Evolutionary conservation across 352 stramenopile species (phyloP).

Genomic region (Phytophthora citrophthora): DNA sequence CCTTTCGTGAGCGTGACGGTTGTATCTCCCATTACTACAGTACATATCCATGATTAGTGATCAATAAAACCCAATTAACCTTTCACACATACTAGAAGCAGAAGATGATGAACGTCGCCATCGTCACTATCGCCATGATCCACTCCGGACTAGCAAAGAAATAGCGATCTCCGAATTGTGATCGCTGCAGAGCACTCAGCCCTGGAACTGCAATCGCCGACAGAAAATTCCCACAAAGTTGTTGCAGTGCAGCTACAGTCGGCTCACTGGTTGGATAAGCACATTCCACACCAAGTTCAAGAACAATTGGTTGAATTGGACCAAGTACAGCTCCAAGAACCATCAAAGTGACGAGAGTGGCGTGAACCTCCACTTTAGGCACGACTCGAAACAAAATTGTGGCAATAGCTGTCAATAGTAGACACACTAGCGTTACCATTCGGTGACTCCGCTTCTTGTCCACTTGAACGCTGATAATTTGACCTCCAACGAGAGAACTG

Average conservation of each 20-base stretch:
- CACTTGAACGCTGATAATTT: slow-evolving; percentile 66
- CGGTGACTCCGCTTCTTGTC: slow-evolving; percentile 62
- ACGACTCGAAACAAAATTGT: slow-evolving; percentile 51
- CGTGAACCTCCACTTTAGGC: slow-evolving; percentile 28
- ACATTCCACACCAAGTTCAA: slow-evolving; percentile 76
- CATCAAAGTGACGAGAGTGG: slow-evolving; percentile 43
- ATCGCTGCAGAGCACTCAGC: slow-evolving; percentile 53
- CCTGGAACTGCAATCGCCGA: slow-evolving; percentile 62
- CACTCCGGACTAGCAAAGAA: slow-evolving; percentile 62
- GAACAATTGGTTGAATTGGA: slow-evolving; percentile 64
- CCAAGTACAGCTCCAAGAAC: slow-evolving; percentile 63
- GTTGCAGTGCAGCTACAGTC: slow-evolving; percentile 73
- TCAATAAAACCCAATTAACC: neutral
- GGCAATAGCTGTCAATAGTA: slow-evolving; percentile 45
- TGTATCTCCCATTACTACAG: slow-evolving; percentile 55
- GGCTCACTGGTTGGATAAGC: slow-evolving; percentile 73
- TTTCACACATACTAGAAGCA: slow-evolving; percentile 56
- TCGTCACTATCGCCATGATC: slow-evolving; percentile 51
- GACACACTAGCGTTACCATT: slow-evolving; percentile 49
- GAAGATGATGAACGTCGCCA: slow-evolving; percentile 51
- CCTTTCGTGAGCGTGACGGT: slow-evolving; percentile 46
- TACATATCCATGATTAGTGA: neutral
- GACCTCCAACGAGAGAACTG: slow-evolving; percentile 63
- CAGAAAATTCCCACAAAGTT: slow-evolving; percentile 76
- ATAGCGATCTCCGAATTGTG: slow-evolving; percentile 38